These are phyloP conservation scores for Colletotrichum gloeosporioides DNA, from an alignment of 2,329 filamentous ascomycete genomes.

Conservation along the genomic window DNA sequence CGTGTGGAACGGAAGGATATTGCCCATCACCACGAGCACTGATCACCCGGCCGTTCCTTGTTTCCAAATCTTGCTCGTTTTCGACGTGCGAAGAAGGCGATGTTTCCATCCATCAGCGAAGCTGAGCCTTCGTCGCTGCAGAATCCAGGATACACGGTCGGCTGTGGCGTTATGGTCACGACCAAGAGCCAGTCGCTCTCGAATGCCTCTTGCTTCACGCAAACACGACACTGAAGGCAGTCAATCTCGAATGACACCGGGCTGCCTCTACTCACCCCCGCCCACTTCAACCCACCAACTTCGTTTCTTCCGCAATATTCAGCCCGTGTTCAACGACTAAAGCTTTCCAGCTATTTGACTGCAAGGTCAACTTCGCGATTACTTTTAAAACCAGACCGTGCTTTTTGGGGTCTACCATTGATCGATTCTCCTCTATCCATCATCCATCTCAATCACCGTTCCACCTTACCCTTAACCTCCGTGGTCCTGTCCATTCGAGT, in stretches of 20 bases:
- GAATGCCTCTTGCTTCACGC: not conserved
- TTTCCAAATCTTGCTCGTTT: not conserved
- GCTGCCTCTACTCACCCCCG: not conserved
- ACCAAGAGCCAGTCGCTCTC: not conserved
- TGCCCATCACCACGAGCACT: no score
- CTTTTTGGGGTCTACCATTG: not conserved
- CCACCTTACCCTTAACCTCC: accelerated
- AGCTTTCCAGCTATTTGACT: not conserved
- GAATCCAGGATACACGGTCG: no score
- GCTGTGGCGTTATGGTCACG: accelerated
- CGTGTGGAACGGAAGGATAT: not conserved
- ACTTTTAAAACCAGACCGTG: not conserved
- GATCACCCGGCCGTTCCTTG: not conserved
- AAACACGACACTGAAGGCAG: not conserved
- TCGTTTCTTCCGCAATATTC: not conserved
- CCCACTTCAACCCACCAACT: not conserved
- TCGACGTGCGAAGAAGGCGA: not conserved
- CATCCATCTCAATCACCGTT: not conserved
- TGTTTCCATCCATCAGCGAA: not conserved
- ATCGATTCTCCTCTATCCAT: not conserved
- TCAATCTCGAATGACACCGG: not conserved
- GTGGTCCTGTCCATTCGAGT: not conserved
- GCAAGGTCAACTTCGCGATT: not conserved
- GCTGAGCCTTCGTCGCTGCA: not conserved
- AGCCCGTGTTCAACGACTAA: not conserved